A percentile compares a stretch with the other conserved stretches of the same genome.
Conservation (phyloP, 106 monocot species). For the Dioscorea alata region DNA sequence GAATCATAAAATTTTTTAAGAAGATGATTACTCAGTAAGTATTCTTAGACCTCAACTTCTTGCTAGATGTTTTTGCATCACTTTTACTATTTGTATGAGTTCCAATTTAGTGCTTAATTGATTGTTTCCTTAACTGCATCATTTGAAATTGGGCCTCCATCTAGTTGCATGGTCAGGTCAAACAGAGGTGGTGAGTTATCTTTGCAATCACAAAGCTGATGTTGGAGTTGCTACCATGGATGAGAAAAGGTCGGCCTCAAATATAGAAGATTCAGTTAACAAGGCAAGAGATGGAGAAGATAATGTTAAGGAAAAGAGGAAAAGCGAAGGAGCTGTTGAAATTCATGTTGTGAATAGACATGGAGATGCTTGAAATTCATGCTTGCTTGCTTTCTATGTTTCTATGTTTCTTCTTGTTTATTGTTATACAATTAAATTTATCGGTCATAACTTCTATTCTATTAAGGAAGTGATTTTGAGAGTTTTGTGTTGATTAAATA, state of each 20-base stretch:
- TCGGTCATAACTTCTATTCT: too few species aligned
- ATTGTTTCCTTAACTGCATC: conserved; percentile 34
- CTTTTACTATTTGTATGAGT: not conserved
- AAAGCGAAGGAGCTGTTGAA: conserved; percentile 12
- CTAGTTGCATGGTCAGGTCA: conserved; percentile 95
- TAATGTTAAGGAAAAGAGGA: conserved; percentile 19
- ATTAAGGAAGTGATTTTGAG: too few species aligned
- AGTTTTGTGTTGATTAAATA: too few species aligned
- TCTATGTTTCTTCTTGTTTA: too few species aligned
- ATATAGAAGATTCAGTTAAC: not conserved
- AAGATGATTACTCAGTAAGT: too few species aligned
- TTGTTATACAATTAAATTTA: too few species aligned
- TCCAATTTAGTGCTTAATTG: not conserved
- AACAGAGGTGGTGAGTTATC: conserved; percentile 62
- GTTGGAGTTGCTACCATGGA: conserved; percentile 86
- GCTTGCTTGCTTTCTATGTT: too few species aligned
- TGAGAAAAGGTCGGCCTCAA: conserved; percentile 15
- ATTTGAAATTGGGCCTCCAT: conserved; percentile 71
- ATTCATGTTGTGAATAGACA: too few species aligned
- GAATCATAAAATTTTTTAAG: too few species aligned
- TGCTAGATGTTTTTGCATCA: too few species aligned
- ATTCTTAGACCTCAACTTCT: too few species aligned
- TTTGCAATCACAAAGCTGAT: conserved; percentile 85
- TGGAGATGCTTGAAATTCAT: too few species aligned
- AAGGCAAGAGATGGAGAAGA: conserved; percentile 8